These are phyloP conservation scores for Teunomyces lycoperdinae DNA, from an alignment of 805 yeast genomes.

Conservation along the genomic window DNA sequence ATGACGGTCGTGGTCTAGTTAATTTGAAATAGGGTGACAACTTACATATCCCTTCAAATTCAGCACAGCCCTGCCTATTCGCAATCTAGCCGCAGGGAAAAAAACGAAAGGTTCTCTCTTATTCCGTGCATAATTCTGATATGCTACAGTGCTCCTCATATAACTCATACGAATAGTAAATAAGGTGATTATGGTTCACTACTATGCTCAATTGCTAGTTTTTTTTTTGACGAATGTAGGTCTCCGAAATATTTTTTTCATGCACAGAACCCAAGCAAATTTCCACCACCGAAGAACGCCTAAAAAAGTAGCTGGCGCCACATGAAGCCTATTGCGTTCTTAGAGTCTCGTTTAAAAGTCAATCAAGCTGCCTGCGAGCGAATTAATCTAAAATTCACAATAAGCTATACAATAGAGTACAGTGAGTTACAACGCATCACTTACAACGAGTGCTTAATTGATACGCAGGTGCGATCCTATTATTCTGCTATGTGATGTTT, in stretches of 20 bases:
- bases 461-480: background rate
- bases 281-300: background rate
- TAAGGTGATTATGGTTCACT: background rate
- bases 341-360: background rate
- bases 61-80: too few relatives aligned
- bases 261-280: constrained; percentile 1
- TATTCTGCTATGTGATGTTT: background rate
- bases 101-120: too few relatives aligned
- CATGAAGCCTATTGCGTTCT: background rate
- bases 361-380: background rate
- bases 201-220: background rate
- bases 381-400: too few relatives aligned
- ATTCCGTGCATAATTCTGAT: constrained; percentile 1
- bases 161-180: background rate
- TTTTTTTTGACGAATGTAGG: background rate
- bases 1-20: background rate
- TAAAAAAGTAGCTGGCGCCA: background rate
- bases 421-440: too few relatives aligned
- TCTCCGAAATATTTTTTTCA: background rate
- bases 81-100: too few relatives aligned
- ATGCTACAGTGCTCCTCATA: background rate
- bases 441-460: too few relatives aligned
- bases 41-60: background rate
- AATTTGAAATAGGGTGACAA: constrained; percentile 1
- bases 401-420: too few relatives aligned